Evolutionary conservation across 2,329 filamentous ascomycete genomes (phyloP), one percentile per base, ranked within the genome.

Genomic region (Beauveria asiatica): DNA sequence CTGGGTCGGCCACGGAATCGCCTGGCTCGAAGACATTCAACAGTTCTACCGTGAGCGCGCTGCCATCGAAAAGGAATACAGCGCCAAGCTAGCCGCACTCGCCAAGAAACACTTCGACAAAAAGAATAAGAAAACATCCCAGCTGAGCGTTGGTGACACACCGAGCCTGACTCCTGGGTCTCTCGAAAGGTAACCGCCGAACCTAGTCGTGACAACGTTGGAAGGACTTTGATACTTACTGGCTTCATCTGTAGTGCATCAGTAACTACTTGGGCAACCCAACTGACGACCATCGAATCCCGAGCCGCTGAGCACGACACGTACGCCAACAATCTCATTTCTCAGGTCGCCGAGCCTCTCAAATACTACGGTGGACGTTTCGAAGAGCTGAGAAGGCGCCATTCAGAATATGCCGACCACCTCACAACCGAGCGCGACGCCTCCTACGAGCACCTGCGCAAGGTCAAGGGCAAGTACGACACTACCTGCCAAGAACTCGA

Each of bases 81-180:
- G 90, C 68, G 83, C 88, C 64, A 97, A 93, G 75, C 85, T 99
- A 65, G 89, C 84, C 67, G 86, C 85, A 2, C 79, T 99, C 55
- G 94, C 93, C 59, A 96, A 94, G 79, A 97, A 94, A 73, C 97
- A 97, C 78, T 94, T 91, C 70, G 95, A 99, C 70, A 95, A 95
- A 80, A 99, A 97, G 80, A 86, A 90, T 51, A 92, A 87, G 75
- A 97, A 94, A 77, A 88, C 88, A 48, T 88, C 91, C 66, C 87
- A 82, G 68, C 75, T 99, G 67, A 97, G 92, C 71, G 94, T 97
- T 57, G 94, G 94, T 69, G 94, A 99, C 69, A 94, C 87, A 25
- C 94, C 94, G 42, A 84, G 85, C 61, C 88, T 97, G 81, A 97
- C 94, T 2, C 94, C 94, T 1, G 94, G 95, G 2, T 97, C 93